Evolutionary conservation across 441 rosid species (phyloP).

Genomic region (Croton laevigatus): DNA sequence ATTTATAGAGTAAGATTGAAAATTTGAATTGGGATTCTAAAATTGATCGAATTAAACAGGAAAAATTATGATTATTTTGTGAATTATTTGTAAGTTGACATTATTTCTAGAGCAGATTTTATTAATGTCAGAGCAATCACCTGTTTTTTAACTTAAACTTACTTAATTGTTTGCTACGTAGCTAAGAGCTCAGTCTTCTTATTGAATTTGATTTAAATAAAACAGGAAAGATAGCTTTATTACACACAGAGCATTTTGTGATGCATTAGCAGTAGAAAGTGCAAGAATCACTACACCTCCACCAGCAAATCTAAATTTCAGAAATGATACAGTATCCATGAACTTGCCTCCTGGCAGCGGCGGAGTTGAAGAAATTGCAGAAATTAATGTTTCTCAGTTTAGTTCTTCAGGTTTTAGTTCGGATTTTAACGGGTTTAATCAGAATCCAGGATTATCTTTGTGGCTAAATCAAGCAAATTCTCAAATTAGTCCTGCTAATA

Average conservation of each 20-base stretch:
- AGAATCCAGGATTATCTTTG: conserved; percentile 25
- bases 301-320: conserved; percentile 30
- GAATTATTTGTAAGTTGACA: no score
- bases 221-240: conserved; percentile 68
- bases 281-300: conserved; percentile 40
- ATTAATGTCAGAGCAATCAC: no score
- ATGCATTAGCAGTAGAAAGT: conserved; percentile 63
- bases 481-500: conserved; percentile 7
- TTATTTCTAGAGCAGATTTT: no score
- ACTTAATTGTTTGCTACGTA: no score
- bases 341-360: conserved; percentile 44
- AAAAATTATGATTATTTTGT: no score
- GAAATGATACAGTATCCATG: conserved; percentile 33
- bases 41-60: no score
- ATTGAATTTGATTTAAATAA: conserved; percentile 15
- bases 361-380: conserved; percentile 47
- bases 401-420: conserved; percentile 46
- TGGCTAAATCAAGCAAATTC: conserved; percentile 28
- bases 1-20: background rate
- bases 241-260: conserved; percentile 72
- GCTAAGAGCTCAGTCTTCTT: no score
- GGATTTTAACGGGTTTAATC: conserved; percentile 37
- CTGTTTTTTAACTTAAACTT: no score
- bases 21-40: background rate
- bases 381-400: conserved; percentile 36